These are phyloP conservation scores for Cicer pinnatifidum DNA, from an alignment of 306 rosid genomes.

Conservation along the genomic window DNA sequence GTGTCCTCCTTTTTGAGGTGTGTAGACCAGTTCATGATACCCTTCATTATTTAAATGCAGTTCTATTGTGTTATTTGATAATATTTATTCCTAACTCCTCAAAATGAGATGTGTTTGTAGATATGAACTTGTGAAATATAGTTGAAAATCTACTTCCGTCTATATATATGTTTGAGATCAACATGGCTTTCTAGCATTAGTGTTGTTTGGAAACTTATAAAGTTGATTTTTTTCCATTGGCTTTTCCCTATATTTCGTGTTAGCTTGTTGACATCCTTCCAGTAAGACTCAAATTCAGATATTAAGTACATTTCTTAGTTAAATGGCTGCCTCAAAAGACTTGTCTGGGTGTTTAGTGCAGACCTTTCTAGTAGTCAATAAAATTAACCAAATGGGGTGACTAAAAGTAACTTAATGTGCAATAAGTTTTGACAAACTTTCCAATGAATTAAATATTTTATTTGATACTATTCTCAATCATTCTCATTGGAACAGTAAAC, in stretches of 20 bases:
- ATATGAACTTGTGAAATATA: neutral
- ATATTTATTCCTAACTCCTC: constrained; percentile 12
- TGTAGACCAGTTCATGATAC: constrained; percentile 45
- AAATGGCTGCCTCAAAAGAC: constrained; percentile 24
- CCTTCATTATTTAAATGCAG: constrained; percentile 34
- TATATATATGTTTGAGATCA: constrained; percentile 7
- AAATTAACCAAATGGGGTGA: constrained; percentile 31
- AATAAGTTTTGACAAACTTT: constrained; percentile 27
- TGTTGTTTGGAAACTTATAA: constrained; percentile 17
- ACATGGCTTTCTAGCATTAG: constrained; percentile 30
- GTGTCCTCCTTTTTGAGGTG: constrained; percentile 95
- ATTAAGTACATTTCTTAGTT: constrained; percentile 19
- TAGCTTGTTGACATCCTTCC: constrained; percentile 20
- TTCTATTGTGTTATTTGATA: constrained; percentile 27
- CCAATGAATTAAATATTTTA: constrained; percentile 31
- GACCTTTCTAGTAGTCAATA: constrained; percentile 34
- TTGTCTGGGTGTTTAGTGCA: constrained; percentile 12
- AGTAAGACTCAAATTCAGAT: constrained; percentile 20
- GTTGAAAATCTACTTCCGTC: constrained; percentile 6
- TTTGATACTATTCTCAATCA: constrained; percentile 9
- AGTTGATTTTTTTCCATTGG: neutral
- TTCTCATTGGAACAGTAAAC: constrained; percentile 37
- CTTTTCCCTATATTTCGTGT: neutral
- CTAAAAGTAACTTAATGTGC: constrained; percentile 27
- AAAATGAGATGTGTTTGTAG: constrained; percentile 35